These are phyloP conservation scores for Mortierella sp. DNA, from an alignment of 371 early-diverging fungal genomes.

Conservation along the genomic window DNA sequence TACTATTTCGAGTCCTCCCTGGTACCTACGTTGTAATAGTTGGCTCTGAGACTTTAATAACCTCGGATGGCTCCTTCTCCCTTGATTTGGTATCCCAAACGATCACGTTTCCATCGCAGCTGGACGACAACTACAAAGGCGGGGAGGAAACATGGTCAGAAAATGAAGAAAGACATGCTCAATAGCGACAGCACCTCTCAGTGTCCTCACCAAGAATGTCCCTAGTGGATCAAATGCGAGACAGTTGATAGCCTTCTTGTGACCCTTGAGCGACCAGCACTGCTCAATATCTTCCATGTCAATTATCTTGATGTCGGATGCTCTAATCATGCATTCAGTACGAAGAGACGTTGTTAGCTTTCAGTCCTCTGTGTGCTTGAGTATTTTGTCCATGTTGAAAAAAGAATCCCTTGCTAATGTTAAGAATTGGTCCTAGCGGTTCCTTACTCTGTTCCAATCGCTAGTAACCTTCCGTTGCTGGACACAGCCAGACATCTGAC, in stretches of 20 bases:
- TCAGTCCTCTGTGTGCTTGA: background rate
- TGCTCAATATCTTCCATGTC: slow-evolving; percentile 45
- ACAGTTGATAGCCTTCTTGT: slow-evolving; percentile 52
- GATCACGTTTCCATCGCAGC: slow-evolving; percentile 71
- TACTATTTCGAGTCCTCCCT: background rate
- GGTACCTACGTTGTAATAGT: slow-evolving; percentile 34
- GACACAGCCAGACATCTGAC: slow-evolving; percentile 43
- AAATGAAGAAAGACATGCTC: background rate
- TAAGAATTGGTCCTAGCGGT: too few relatives aligned
- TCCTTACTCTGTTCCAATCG: slow-evolving; percentile 51
- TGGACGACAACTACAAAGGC: slow-evolving; percentile 63
- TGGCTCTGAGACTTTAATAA: slow-evolving; percentile 36
- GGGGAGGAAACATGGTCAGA: too few relatives aligned
- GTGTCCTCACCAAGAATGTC: slow-evolving; percentile 41
- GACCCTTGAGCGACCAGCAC: slow-evolving; percentile 46
- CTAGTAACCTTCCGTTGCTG: slow-evolving; percentile 25
- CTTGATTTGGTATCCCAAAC: slow-evolving; percentile 70
- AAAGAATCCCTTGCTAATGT: background rate
- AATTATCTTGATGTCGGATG: slow-evolving; percentile 42
- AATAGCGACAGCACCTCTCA: background rate
- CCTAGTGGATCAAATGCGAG: slow-evolving; percentile 51
- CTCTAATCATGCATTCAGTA: slow-evolving; percentile 12
- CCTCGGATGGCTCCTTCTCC: slow-evolving; percentile 59
- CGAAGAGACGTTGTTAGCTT: background rate
- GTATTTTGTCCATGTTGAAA: background rate